A percentile compares a stretch with the other conserved stretches of the same genome.
Conservation (phyloP, 2,329 filamentous ascomycete species). For the Zopfia rhizophila region DNA sequence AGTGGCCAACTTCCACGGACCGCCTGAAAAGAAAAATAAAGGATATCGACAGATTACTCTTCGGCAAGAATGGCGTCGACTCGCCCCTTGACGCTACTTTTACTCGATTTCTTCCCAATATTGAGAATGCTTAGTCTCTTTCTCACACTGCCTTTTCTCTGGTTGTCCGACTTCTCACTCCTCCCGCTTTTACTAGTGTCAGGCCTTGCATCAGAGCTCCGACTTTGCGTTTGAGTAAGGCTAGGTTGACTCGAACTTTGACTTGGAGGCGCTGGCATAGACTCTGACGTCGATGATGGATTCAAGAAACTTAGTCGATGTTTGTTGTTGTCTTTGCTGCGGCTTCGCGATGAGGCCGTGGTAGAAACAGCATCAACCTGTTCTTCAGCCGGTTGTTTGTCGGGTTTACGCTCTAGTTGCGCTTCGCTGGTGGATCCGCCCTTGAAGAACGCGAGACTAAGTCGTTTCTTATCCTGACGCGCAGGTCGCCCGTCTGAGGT, state of each 20-base stretch:
- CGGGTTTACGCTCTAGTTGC: slow-evolving; percentile 28
- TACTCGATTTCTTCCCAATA: slow-evolving; percentile 75
- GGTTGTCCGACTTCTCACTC: slow-evolving; percentile 55
- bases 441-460: slow-evolving; percentile 53
- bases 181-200: slow-evolving; percentile 51
- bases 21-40: no score
- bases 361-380: slow-evolving; percentile 30
- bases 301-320: slow-evolving; percentile 41
- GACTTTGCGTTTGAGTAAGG: slow-evolving; percentile 22
- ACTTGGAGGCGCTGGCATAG: slow-evolving; percentile 35
- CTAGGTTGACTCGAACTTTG: slow-evolving; percentile 32
- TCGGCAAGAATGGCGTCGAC: slow-evolving; percentile 44
- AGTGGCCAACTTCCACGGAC: neutral
- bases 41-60: no score
- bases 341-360: slow-evolving; percentile 37
- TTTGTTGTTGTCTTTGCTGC: slow-evolving; percentile 43
- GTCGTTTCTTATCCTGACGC: slow-evolving; percentile 52
- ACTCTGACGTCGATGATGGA: slow-evolving; percentile 42
- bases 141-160: slow-evolving; percentile 69
- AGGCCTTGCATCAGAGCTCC: slow-evolving; percentile 26
- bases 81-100: slow-evolving; percentile 56
- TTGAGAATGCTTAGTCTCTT: slow-evolving; percentile 83
- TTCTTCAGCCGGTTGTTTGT: slow-evolving; percentile 33
- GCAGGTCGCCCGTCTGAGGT: slow-evolving; percentile 32
- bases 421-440: slow-evolving; percentile 41